A percentile compares a stretch with the other conserved stretches of the same genome.
phyloP scores from a whole-genome alignment of 495 filamentous ascomycete species.

The Hypoxylon crocopeplum region DNA sequence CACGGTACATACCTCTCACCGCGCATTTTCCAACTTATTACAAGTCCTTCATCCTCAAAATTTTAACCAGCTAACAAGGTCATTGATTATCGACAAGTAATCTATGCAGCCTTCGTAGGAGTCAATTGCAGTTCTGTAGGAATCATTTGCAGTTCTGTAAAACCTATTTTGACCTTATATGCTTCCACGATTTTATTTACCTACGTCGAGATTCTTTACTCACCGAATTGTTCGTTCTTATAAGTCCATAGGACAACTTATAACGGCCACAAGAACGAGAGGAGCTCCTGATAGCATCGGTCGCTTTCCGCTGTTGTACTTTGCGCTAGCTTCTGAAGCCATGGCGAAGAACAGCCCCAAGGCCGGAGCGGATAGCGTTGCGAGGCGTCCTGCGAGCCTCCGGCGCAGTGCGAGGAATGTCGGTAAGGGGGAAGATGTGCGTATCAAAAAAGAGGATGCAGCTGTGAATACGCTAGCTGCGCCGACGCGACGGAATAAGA shows the following conservation, averaged over 20 bases:
- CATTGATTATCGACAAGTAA: too few relatives aligned
- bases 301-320: background rate
- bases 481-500: constrained; percentile 7
- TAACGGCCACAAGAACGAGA: background rate
- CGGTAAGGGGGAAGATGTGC: constrained; percentile 1
- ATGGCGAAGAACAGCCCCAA: constrained; percentile 15
- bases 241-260: background rate
- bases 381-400: constrained; percentile 1
- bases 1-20: too few relatives aligned
- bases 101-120: too few relatives aligned
- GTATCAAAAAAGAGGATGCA: constrained; percentile 11
- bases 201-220: too few relatives aligned
- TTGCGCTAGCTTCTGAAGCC: background rate
- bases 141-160: too few relatives aligned
- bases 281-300: background rate
- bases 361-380: background rate
- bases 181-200: too few relatives aligned
- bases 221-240: too few relatives aligned
- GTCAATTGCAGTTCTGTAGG: too few relatives aligned
- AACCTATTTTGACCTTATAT: too few relatives aligned
- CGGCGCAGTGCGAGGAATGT: constrained; percentile 30
- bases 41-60: too few relatives aligned
- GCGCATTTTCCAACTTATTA: too few relatives aligned
- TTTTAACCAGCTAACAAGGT: too few relatives aligned
- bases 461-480: background rate